Base-by-base conservation (phyloP, 2,329 filamentous ascomycete genomes). In the Sporothrix sp. region DNA sequence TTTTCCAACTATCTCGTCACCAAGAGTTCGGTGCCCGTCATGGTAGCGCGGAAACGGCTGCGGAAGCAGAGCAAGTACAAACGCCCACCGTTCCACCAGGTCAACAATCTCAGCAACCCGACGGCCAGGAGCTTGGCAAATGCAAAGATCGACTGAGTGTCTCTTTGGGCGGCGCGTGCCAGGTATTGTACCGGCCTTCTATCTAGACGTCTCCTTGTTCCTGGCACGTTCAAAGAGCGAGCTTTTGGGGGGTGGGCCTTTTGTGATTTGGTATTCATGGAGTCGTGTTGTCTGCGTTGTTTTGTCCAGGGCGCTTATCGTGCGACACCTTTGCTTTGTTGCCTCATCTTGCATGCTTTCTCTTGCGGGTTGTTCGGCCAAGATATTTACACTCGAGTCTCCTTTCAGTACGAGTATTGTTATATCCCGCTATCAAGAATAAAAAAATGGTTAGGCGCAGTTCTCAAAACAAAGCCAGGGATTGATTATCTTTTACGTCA, bases 1-100 rank as follows among this genome's bases (percentile, higher is more conserved):
- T 97, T 98, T 67, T 95, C 87, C 54, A 97, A 97, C 64, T 98
- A 98, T 62, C 75, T 98, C 7, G 90, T 98, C 28, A 95, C 89
- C 33, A 97, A 97, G 70, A 95, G 88, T 56, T 95, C 87, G 2
- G 89, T 95, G 14, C 93, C 93, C 0, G 93, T 98, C 54, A 98
- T 98, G 93, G 93, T 97, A 32, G 93, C 93, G 7, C 76, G 93
- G 53, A 96, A 95, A 72, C 84, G 87, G 52, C 74, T 96, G 38
- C 77, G 86, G 44, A 95, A 95, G 66, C 86, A 94, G 68, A 83
- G 80, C 64, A 90, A 91, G 64, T 85, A 85, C 65, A 85, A 84
- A 66, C 79, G 79, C 54, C 76, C 80, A 16, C 79, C 81, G 38
- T 71, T 87, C 54, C 81, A 81, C 53, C 79, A 93, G 57, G 82